Evolutionary conservation across 306 rosid genomes (phyloP).

Genomic region (Prunus mira): DNA sequence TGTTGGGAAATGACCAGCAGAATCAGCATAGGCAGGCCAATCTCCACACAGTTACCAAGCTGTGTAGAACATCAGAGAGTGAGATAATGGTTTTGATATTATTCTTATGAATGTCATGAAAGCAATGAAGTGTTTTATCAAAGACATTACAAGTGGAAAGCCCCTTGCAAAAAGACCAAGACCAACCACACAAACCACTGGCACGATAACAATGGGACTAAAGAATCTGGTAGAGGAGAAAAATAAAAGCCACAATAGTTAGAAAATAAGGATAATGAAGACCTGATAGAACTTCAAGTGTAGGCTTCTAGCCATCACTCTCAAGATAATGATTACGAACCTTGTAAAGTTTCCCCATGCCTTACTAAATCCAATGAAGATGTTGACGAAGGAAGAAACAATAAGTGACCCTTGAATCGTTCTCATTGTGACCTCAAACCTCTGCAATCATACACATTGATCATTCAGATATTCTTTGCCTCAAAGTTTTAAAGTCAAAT

Average conservation of each 20-base stretch:
- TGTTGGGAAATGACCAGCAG: slow-evolving; percentile 68
- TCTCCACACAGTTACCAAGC: slow-evolving; percentile 84
- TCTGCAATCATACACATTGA: slow-evolving; percentile 45
- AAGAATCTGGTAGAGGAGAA: slow-evolving; percentile 55
- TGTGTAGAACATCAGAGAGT: slow-evolving; percentile 35
- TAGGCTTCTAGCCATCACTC: slow-evolving; percentile 2
- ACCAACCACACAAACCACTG: slow-evolving; percentile 75
- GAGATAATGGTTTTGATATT: slow-evolving; percentile 15
- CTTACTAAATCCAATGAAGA: slow-evolving; percentile 72
- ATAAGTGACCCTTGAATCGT: slow-evolving; percentile 90
- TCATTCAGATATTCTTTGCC: not conserved
- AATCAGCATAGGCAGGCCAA: slow-evolving; percentile 89
- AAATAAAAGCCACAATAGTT: slow-evolving; percentile 5
- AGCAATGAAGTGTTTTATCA: slow-evolving; percentile 3
- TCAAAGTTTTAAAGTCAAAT: not conserved
- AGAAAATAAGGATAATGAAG: not conserved
- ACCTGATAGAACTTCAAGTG: slow-evolving; percentile 7
- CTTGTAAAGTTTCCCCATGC: slow-evolving; percentile 69
- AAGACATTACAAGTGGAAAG: slow-evolving; percentile 69
- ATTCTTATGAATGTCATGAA: not conserved
- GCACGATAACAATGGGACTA: slow-evolving; percentile 67
- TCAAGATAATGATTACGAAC: slow-evolving; percentile 27
- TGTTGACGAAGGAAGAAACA: slow-evolving; percentile 71
- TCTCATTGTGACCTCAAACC: slow-evolving; percentile 64
- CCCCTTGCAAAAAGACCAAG: slow-evolving; percentile 83